Evolutionary conservation across 495 filamentous ascomycete genomes (phyloP).

Genomic region (Oidiodendron maius): DNA sequence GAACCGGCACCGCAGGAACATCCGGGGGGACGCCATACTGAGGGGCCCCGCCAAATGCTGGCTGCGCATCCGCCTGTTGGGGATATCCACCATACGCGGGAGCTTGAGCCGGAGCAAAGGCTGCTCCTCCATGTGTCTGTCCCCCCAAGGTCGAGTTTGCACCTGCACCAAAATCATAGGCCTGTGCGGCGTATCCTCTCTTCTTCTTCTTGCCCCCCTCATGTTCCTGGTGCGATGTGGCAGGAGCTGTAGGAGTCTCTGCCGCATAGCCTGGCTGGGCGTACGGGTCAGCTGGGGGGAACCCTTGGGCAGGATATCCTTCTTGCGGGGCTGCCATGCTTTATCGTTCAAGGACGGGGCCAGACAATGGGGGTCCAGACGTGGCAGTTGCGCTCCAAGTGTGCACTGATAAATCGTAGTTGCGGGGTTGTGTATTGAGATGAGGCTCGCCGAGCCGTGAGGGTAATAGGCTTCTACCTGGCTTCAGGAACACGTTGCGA

Average conservation of each 20-base stretch:
- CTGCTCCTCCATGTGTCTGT: conserved; percentile 44
- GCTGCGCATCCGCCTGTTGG: conserved; percentile 20
- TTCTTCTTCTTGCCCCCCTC: conserved; percentile 71
- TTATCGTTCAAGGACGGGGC: too few relatives aligned
- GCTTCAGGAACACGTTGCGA: conserved; percentile 21
- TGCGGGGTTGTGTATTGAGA: not conserved
- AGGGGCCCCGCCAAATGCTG: conserved; percentile 54
- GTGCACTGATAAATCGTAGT: too few relatives aligned
- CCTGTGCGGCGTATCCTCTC: conserved; percentile 86
- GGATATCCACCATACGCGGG: conserved; percentile 23
- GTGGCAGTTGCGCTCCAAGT: too few relatives aligned
- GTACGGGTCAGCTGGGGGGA: conserved; percentile 41
- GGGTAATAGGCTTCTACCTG: not conserved
- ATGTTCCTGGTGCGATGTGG: conserved; percentile 33
- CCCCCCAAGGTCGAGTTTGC: conserved; percentile 72
- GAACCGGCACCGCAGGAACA: conserved; percentile 17
- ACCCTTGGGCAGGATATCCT: conserved; percentile 61
- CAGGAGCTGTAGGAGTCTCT: conserved; percentile 32
- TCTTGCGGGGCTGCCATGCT: conserved; percentile 50
- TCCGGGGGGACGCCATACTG: conserved; percentile 49
- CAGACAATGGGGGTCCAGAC: too few relatives aligned
- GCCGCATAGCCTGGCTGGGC: conserved; percentile 30
- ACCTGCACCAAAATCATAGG: conserved; percentile 87
- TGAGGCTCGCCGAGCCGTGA: not conserved
- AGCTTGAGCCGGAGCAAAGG: conserved; percentile 18